Evolutionary conservation across 2,329 filamentous ascomycete genomes (phyloP), one percentile per base, ranked within the genome.

Genomic region (Xylaria hypoxylon): DNA sequence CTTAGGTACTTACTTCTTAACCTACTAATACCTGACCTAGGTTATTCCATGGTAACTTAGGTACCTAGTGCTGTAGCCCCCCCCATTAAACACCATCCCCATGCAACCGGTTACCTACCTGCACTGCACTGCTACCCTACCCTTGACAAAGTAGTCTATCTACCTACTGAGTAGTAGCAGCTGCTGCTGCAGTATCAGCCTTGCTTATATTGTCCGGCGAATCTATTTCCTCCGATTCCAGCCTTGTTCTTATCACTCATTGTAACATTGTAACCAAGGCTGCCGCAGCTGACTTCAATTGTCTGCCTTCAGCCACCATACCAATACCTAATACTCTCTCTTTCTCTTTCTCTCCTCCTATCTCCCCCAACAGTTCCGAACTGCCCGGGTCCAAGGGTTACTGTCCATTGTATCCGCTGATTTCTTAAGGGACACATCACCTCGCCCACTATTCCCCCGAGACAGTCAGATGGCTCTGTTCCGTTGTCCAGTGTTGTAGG

Each of bases 381-480:
- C 10, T 44, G 33, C 2, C 26, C 42, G 17, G 28, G 15, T 28
- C 17, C 33, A 31, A 50, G 26, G n/a, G 26, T 22, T n/a, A 8
- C 19, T 7, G 15, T 42, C 31, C 35, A 11, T 24, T 42, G n/a
- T 31, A 55, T 48, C 17, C 22, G 11, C 19, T 15, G n/a, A 13
- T 17, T 10, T 15, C 13, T n/a, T n/a, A 56, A 40, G 33, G 31
- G 40, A 33, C 40, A 22, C 40, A 26, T 47, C 45, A 11, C 11
- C 45, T 19, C 10, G 28, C 44, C 42, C 8, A 35, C 48, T 47
- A 5, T 33, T n/a, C 28, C 13, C 38, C 44, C 28, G 40, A 42
- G 51, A 31, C 57, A 13, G 33, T 26, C 58, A 68, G 51, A 68
- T 68, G 66, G 66, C 66, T 42, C 42, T 55, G 26, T 59, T 59